Evolutionary conservation across 1,284 basidiomycete species (phyloP).

Genomic region (Paramarasmius palmivorus): DNA sequence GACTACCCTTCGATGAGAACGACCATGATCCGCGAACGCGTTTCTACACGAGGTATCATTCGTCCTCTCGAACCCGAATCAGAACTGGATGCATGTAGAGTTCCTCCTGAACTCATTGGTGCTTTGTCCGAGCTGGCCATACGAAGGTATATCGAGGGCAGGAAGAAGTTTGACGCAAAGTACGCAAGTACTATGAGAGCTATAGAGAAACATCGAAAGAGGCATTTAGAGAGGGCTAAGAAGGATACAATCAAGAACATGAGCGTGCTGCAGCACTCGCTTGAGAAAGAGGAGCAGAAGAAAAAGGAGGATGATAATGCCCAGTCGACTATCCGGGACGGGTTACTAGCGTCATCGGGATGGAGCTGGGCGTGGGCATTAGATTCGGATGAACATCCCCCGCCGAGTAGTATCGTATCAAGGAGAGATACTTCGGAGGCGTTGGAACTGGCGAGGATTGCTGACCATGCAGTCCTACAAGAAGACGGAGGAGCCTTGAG

Average conservation of each 20-base stretch:
- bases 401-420: constrained; percentile 80
- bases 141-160: constrained; percentile 64
- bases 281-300: constrained; percentile 21
- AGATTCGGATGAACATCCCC: constrained; percentile 73
- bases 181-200: constrained; percentile 54
- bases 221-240: constrained; percentile 59
- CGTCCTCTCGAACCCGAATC: constrained; percentile 76
- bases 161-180: constrained; percentile 58
- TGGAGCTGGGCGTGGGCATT: constrained; percentile 80
- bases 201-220: constrained; percentile 62
- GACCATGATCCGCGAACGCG: constrained; percentile 83
- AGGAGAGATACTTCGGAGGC: constrained; percentile 78
- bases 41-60: constrained; percentile 76
- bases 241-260: constrained; percentile 56
- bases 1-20: constrained; percentile 38
- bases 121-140: constrained; percentile 64
- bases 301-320: constrained; percentile 23
- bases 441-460: constrained; percentile 63
- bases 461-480: constrained; percentile 61
- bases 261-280: constrained; percentile 39
- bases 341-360: constrained; percentile 44
- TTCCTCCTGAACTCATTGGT: constrained; percentile 69
- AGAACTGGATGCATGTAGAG: constrained; percentile 64
- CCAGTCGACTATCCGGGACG: constrained; percentile 40
- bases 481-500: constrained; percentile 55